Conservation (phyloP, 441 rosid species). For the Kokia cookei region DNA sequence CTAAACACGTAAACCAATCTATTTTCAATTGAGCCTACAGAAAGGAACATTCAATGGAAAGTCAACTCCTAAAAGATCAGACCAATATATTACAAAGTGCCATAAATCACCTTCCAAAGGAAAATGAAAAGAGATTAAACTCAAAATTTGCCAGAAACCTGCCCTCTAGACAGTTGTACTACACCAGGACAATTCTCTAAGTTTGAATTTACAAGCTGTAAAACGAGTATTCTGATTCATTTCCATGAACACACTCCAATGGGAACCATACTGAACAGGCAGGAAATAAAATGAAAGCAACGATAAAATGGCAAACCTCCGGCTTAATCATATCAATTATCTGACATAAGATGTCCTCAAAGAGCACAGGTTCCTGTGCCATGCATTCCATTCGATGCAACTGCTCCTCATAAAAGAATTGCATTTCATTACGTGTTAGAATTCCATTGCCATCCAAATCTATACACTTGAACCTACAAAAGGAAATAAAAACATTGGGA, state of each 20-base stretch:
- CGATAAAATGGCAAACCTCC: constrained; percentile 40
- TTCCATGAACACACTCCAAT: not conserved
- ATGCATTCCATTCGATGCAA: constrained; percentile 98
- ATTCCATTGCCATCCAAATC: constrained; percentile 96
- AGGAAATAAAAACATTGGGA: not conserved
- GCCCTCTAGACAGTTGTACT: not conserved
- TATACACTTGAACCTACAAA: constrained; percentile 85
- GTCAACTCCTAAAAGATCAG: constrained; percentile 4
- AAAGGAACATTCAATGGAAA: not conserved
- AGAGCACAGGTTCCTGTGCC: constrained; percentile 97
- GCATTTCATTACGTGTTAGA: constrained; percentile 85
- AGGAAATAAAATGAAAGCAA: constrained; percentile 2
- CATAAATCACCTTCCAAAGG: not conserved
- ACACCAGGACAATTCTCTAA: not conserved
- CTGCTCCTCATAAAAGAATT: constrained; percentile 96
- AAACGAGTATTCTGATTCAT: not conserved
- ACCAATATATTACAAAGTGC: not conserved
- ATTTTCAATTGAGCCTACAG: not conserved
- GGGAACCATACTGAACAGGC: not conserved
- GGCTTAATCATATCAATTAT: constrained; percentile 94
- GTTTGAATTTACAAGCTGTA: not conserved
- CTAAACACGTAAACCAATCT: not conserved
- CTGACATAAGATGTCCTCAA: constrained; percentile 96
- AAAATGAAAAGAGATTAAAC: not conserved
- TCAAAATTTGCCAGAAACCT: constrained; percentile 1